Conservation (phyloP, 768 basidiomycete genomes). For the Hygrophorus russula region DNA sequence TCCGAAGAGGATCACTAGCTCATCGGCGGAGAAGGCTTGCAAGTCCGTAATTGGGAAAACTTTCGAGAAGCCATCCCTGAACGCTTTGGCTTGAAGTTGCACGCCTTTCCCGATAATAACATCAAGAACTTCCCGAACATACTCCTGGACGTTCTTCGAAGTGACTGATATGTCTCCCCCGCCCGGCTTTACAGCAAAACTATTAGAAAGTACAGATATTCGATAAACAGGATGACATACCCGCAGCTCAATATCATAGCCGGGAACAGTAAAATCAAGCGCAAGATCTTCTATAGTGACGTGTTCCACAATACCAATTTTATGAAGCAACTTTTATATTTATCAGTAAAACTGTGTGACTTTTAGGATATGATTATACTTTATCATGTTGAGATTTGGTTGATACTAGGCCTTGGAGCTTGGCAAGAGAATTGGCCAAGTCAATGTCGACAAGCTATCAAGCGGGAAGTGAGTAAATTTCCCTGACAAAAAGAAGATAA, state of each 20-base stretch:
- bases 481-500: neutral
- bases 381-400: constrained; percentile 40
- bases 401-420: constrained; percentile 60
- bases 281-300: constrained; percentile 78
- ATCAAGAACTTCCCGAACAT: constrained; percentile 78
- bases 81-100: constrained; percentile 73
- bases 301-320: constrained; percentile 46
- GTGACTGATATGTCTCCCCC: constrained; percentile 79
- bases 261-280: constrained; percentile 94
- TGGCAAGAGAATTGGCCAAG: constrained; percentile 76
- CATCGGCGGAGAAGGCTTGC: constrained; percentile 86
- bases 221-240: constrained; percentile 28
- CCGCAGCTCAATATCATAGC: constrained; percentile 86
- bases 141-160: constrained; percentile 80
- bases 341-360: neutral
- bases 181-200: constrained; percentile 40
- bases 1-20: constrained; percentile 92
- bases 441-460: constrained; percentile 70
- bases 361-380: no score
- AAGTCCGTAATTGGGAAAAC: constrained; percentile 91
- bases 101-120: constrained; percentile 79
- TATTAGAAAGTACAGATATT: neutral
- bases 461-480: neutral
- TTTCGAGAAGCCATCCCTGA: constrained; percentile 90
- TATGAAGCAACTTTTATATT: constrained; percentile 35